These are phyloP conservation scores for Fraxinus ornus DNA, from an alignment of 305 asterid species.

Conservation along the genomic window DNA sequence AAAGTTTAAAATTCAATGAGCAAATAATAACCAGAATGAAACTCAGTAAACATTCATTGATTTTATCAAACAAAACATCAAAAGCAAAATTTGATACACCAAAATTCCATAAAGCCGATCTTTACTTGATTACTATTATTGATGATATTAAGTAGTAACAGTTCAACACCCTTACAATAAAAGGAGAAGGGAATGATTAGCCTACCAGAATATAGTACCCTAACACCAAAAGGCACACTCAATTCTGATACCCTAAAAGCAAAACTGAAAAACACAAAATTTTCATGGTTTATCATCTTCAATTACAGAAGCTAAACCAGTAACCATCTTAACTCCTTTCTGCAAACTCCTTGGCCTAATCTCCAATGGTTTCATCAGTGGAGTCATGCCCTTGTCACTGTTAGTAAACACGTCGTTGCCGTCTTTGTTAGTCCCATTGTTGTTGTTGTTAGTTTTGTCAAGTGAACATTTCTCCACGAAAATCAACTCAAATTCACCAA, in stretches of 20 bases:
- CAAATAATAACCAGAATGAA: no score
- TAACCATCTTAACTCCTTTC: constrained; percentile 48
- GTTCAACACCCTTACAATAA: constrained; percentile 55
- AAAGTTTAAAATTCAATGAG: no score
- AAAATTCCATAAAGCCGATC: neutral
- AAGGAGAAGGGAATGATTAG: constrained; percentile 53
- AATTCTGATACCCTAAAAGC: neutral
- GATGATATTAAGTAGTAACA: constrained; percentile 8
- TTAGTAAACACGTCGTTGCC: constrained; percentile 29
- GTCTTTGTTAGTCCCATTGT: neutral
- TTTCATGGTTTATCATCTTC: constrained; percentile 43
- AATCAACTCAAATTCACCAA: constrained; percentile 22
- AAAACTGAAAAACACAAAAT: constrained; percentile 25
- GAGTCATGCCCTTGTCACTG: constrained; percentile 20
- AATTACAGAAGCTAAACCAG: constrained; percentile 72
- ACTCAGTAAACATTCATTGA: no score
- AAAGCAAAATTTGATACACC: neutral
- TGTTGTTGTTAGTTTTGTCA: neutral
- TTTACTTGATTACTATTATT: neutral
- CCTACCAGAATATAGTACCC: constrained; percentile 23
- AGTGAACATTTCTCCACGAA: constrained; percentile 24
- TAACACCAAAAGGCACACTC: neutral
- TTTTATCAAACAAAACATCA: neutral
- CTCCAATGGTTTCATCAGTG: constrained; percentile 38
- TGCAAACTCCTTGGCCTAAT: constrained; percentile 42